Conservation (phyloP, 805 yeast genomes). For the Lachancea dasiensis region DNA sequence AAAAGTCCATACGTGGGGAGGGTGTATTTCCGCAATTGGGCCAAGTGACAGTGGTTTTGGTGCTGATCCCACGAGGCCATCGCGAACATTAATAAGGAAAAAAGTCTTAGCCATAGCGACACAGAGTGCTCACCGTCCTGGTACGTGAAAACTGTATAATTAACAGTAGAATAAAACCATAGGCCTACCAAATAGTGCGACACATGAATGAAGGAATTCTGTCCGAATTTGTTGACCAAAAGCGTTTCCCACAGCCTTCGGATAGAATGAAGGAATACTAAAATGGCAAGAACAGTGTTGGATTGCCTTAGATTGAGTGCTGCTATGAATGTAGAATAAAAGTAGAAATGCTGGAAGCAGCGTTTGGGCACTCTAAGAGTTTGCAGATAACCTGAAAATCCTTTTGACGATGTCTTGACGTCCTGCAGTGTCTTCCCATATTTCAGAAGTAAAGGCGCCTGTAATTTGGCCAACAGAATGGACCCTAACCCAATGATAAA, state of each 20-base stretch:
- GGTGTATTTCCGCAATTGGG: slow-evolving; percentile 48
- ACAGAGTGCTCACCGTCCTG: not conserved
- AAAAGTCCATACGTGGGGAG: slow-evolving; percentile 50
- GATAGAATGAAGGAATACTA: slow-evolving; percentile 43
- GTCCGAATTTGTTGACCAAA: slow-evolving; percentile 42
- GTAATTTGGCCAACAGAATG: slow-evolving; percentile 28
- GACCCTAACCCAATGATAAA: slow-evolving; percentile 7
- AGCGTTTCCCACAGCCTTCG: slow-evolving; percentile 53
- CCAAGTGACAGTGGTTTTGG: slow-evolving; percentile 44
- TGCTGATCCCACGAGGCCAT: slow-evolving; percentile 29
- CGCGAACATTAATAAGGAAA: slow-evolving; percentile 15
- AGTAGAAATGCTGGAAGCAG: slow-evolving; percentile 60
- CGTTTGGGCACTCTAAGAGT: slow-evolving; percentile 51
- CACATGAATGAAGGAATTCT: slow-evolving; percentile 50
- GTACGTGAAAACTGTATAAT: slow-evolving; percentile 32
- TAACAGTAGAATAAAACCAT: slow-evolving; percentile 48
- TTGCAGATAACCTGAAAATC: not conserved
- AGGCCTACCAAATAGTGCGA: slow-evolving; percentile 64
- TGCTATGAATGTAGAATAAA: slow-evolving; percentile 35
- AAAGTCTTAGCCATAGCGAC: not conserved
- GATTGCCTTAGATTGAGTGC: slow-evolving; percentile 18
- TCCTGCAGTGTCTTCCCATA: slow-evolving; percentile 40
- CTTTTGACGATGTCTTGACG: slow-evolving; percentile 6
- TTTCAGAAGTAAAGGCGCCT: slow-evolving; percentile 34
- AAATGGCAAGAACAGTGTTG: slow-evolving; percentile 18